Conservation (phyloP, 2,329 filamentous ascomycete species). For the Trichoderma breve region DNA sequence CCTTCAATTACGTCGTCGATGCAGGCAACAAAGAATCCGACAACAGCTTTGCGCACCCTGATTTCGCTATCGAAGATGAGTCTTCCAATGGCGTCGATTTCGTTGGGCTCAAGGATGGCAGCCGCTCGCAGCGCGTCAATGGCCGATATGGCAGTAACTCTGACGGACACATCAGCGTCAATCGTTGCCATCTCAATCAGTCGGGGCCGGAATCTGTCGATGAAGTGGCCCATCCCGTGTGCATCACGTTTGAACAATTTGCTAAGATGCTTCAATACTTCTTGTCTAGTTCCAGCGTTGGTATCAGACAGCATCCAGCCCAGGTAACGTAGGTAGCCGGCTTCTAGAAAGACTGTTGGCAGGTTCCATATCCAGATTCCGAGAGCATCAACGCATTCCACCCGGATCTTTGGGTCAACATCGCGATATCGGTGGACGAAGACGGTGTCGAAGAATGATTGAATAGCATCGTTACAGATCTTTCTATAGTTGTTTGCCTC, state of each 20-base stretch:
- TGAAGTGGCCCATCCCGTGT: constrained; percentile 85
- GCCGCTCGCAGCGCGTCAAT: constrained; percentile 79
- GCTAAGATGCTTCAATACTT: constrained; percentile 80
- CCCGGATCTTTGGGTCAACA: constrained; percentile 82
- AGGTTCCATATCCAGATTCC: constrained; percentile 85
- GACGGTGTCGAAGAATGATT: constrained; percentile 85
- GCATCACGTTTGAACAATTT: constrained; percentile 78
- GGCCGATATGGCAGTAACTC: constrained; percentile 75
- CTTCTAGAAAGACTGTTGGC: constrained; percentile 86
- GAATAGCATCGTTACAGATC: constrained; percentile 67
- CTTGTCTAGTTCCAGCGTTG: constrained; percentile 69
- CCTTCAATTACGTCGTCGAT: constrained; percentile 77
- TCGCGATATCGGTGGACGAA: constrained; percentile 97
- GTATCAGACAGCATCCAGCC: constrained; percentile 94
- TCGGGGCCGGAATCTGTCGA: constrained; percentile 82
- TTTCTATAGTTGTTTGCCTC: constrained; percentile 69
- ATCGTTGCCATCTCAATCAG: constrained; percentile 89
- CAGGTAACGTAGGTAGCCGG: constrained; percentile 85
- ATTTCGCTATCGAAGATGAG: constrained; percentile 86
- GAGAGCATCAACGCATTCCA: constrained; percentile 82
- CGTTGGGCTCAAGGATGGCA: constrained; percentile 84
- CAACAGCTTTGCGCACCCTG: constrained; percentile 82
- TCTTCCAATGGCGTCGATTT: constrained; percentile 84
- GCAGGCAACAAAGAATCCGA: constrained; percentile 85
- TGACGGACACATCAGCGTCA: constrained; percentile 78